A percentile compares a stretch with the other conserved stretches of the same genome.
phyloP scores from a whole-genome alignment of 306 rosid species.

The Castanospermum australe region DNA sequence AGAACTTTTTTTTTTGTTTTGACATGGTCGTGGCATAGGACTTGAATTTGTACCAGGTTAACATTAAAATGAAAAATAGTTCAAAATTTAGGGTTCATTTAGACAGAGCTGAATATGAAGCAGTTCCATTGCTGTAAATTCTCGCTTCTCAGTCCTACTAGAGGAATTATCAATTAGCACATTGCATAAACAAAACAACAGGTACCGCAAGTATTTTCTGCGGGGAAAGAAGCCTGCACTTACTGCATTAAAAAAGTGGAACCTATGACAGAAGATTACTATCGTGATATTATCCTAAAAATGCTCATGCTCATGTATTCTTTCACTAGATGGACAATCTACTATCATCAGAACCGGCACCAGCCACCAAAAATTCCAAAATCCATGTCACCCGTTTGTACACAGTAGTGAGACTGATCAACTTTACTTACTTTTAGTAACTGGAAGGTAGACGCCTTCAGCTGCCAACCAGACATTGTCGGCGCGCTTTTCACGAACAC shows the following conservation, averaged over 20 bases:
- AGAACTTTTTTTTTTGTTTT: too few species aligned
- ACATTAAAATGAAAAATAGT: neutral
- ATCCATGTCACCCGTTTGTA: slow-evolving; percentile 27
- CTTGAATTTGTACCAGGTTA: too few species aligned
- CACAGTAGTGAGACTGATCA: slow-evolving; percentile 22
- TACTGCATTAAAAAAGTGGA: neutral
- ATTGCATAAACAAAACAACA: neutral
- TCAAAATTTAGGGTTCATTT: neutral
- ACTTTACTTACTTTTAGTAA: slow-evolving; percentile 61
- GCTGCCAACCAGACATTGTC: slow-evolving; percentile 98
- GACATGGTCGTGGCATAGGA: too few species aligned
- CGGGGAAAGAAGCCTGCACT: neutral
- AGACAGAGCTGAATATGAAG: neutral
- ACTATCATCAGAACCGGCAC: slow-evolving; percentile 17
- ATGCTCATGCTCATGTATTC: neutral
- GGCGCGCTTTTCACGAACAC: slow-evolving; percentile 74
- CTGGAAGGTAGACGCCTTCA: slow-evolving; percentile 92
- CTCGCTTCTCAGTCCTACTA: neutral
- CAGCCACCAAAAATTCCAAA: slow-evolving; percentile 27
- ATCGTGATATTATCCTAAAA: neutral
- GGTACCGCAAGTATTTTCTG: neutral
- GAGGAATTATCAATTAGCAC: neutral
- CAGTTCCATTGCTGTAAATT: neutral
- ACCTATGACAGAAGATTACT: neutral
- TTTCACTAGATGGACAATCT: slow-evolving; percentile 18